phyloP scores from a whole-genome alignment of 345 rosid genomes.

The Excoecaria cochinchinensis region DNA sequence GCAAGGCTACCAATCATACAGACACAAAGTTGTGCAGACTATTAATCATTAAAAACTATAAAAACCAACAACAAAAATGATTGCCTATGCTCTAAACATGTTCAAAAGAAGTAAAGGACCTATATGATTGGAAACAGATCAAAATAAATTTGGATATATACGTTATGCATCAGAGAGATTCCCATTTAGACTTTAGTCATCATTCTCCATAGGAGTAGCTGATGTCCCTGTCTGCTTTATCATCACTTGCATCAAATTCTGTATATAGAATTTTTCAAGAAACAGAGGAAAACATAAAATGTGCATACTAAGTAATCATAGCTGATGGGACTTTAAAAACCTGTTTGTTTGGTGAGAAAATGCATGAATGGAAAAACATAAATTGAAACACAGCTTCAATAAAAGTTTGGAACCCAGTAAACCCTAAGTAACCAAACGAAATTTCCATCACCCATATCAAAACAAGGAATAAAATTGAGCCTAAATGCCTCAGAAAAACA shows the following conservation, averaged over 20 bases:
- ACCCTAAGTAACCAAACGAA: not conserved
- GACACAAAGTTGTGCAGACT: no score
- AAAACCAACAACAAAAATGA: not conserved
- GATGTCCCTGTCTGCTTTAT: slow-evolving; percentile 89
- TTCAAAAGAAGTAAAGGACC: slow-evolving; percentile 9
- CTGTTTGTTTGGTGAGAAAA: no score
- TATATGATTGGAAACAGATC: no score
- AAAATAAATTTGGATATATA: not conserved
- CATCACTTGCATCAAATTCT: slow-evolving; percentile 46
- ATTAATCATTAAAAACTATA: no score
- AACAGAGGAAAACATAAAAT: not conserved
- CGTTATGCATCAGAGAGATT: slow-evolving; percentile 51
- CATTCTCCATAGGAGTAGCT: slow-evolving; percentile 43
- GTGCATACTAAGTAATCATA: not conserved
- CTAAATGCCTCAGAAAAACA: slow-evolving; percentile 39
- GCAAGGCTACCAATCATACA: no score
- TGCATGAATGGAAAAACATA: no score
- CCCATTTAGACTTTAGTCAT: slow-evolving; percentile 42
- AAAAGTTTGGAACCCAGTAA: no score
- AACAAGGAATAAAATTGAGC: not conserved
- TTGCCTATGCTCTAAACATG: slow-evolving; percentile 15
- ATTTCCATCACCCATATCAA: not conserved
- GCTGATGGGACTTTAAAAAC: no score
- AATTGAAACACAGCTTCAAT: no score
- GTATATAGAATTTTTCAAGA: no score